These are phyloP conservation scores for Starmera caribaea DNA, from an alignment of 805 yeast species.

Conservation along the genomic window DNA sequence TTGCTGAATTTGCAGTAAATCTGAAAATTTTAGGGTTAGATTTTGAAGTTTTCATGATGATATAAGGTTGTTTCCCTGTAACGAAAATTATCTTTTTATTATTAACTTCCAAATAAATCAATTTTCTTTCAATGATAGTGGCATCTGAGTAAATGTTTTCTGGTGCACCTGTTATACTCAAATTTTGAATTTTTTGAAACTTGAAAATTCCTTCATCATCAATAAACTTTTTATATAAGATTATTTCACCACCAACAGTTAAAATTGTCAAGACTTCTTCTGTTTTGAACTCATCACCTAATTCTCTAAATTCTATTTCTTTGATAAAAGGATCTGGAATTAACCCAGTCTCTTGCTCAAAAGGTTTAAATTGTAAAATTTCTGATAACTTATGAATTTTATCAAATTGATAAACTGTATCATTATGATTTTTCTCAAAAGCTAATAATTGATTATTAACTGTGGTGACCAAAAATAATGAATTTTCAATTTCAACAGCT, in stretches of 20 bases:
- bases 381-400: slow-evolving; percentile 28
- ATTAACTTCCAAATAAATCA: slow-evolving; percentile 46
- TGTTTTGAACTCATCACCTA: slow-evolving; percentile 48
- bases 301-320: slow-evolving; percentile 49
- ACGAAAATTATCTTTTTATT: slow-evolving; percentile 55
- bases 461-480: slow-evolving; percentile 55
- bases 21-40: slow-evolving; percentile 57
- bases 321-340: slow-evolving; percentile 69
- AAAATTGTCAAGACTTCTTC: slow-evolving; percentile 62
- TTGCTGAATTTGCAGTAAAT: slow-evolving; percentile 53
- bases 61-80: slow-evolving; percentile 65
- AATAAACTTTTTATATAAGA: slow-evolving; percentile 50
- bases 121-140: slow-evolving; percentile 58
- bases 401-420: slow-evolving; percentile 27
- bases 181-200: slow-evolving; percentile 31
- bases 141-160: slow-evolving; percentile 57
- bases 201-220: slow-evolving; percentile 31
- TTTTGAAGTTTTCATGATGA: slow-evolving; percentile 54
- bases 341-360: slow-evolving; percentile 23
- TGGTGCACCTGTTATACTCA: slow-evolving; percentile 66
- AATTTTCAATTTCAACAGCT: slow-evolving; percentile 19
- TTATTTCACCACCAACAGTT: slow-evolving; percentile 75
- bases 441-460: slow-evolving; percentile 68
- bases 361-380: slow-evolving; percentile 26
- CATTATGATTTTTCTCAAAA: slow-evolving; percentile 43